Percentiles rank a stretch among this genome's conserved stretches.
These are phyloP conservation scores for Aureobasidium sp. DNA, from an alignment of 2,329 filamentous ascomycete genomes.

Conservation along the genomic window DNA sequence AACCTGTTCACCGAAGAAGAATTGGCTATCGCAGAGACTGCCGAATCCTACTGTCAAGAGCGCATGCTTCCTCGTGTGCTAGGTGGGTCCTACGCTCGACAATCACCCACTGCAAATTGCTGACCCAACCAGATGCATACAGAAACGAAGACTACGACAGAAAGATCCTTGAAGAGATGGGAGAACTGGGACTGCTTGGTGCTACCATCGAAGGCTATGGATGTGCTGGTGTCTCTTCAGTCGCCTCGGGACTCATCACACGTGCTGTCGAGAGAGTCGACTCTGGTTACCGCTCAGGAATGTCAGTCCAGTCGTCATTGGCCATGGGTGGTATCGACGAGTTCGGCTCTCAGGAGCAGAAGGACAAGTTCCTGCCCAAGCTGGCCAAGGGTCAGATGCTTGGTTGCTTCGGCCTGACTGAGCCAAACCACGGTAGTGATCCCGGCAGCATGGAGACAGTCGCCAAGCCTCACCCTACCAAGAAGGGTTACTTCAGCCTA, in stretches of 20 bases:
- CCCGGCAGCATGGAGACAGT: slow-evolving; percentile 84
- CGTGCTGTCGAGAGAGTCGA: slow-evolving; percentile 86
- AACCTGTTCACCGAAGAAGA: slow-evolving; percentile 85
- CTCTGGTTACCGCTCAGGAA: slow-evolving; percentile 83
- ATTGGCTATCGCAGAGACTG: slow-evolving; percentile 78
- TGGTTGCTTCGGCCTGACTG: slow-evolving; percentile 82
- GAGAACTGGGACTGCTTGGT: slow-evolving; percentile 79
- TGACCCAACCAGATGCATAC: slow-evolving; percentile 58
- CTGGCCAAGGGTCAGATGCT: slow-evolving; percentile 77
- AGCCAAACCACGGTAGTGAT: slow-evolving; percentile 89
- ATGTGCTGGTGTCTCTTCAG: slow-evolving; percentile 79
- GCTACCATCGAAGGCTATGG: slow-evolving; percentile 81
- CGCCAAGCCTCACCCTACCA: slow-evolving; percentile 75
- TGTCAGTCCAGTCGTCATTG: slow-evolving; percentile 90
- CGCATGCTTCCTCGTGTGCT: slow-evolving; percentile 75
- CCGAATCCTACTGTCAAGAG: slow-evolving; percentile 91
- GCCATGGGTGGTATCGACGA: slow-evolving; percentile 89
- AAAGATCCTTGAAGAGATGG: slow-evolving; percentile 84
- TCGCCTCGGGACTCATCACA: slow-evolving; percentile 83
- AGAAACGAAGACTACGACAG: slow-evolving; percentile 79
- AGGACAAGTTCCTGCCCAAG: slow-evolving; percentile 70
- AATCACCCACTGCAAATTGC: background rate
- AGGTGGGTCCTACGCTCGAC: slow-evolving; percentile 43
- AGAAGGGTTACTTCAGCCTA: slow-evolving; percentile 71
- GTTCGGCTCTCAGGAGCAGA: slow-evolving; percentile 78